These are phyloP conservation scores for Allomyces arbusculus DNA, from an alignment of 192 early-diverging fungal genomes.

Conservation along the genomic window DNA sequence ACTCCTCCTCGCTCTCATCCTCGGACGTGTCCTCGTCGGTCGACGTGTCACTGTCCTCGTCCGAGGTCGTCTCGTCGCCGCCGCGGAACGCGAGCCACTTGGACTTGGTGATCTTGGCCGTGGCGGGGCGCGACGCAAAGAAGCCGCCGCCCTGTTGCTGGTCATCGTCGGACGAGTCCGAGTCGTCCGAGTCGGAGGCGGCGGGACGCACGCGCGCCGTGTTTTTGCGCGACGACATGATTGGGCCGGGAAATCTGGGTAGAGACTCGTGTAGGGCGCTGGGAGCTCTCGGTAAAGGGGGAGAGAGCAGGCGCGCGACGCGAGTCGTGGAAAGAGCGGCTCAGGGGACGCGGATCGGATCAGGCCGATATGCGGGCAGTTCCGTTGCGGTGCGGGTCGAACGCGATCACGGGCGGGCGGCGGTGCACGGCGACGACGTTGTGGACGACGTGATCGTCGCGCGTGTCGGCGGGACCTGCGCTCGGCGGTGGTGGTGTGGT, in stretches of 20 bases:
- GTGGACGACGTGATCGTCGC: too few relatives aligned
- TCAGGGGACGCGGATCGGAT: too few relatives aligned
- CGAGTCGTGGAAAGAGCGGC: too few relatives aligned
- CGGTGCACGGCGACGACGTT: too few relatives aligned
- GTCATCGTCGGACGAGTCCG: slow-evolving; percentile 9
- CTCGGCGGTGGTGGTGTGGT: too few relatives aligned
- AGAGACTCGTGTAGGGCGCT: too few relatives aligned
- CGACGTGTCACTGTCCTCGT: not conserved
- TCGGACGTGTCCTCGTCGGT: not conserved
- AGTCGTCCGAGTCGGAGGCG: slow-evolving; percentile 11
- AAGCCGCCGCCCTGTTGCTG: not conserved
- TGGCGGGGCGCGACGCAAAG: not conserved
- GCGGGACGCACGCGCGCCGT: not conserved
- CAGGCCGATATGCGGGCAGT: too few relatives aligned
- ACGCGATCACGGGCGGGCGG: too few relatives aligned
- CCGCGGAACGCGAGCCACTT: not conserved
- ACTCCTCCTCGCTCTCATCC: not conserved
- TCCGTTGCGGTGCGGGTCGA: too few relatives aligned
- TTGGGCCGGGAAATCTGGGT: not conserved
- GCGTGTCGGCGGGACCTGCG: too few relatives aligned
- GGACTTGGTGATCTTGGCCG: not conserved
- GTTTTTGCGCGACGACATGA: not conserved
- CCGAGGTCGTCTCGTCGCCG: not conserved
- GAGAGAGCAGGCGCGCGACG: too few relatives aligned
- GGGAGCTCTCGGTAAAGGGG: too few relatives aligned